Base-by-base conservation (phyloP, 371 early-diverging fungal species). In the Saksenaea oblongispora region DNA sequence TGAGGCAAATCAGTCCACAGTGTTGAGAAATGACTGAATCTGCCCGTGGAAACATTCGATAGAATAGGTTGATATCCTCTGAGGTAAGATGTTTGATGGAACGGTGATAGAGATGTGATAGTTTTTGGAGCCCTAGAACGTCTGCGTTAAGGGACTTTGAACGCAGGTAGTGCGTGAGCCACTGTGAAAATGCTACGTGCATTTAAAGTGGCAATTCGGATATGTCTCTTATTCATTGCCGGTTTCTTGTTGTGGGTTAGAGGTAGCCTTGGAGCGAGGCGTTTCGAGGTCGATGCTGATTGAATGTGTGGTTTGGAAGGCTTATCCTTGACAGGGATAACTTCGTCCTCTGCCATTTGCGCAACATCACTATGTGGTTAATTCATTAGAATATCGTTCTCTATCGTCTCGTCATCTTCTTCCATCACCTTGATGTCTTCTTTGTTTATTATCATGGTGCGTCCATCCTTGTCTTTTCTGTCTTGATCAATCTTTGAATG, bases 1-100 rank as follows among this genome's bases (percentile, higher is more conserved):
- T 63, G 11, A 68, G 37, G 11, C 60, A 68, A 9, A 47, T 58
- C 22, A 39, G 13, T 4, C 41, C 58, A 24, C 58, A 58, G 28
- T 58, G 58, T 3, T 39, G 37, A 8, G 58, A 18, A 26, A 58
- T 18, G n/a, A 58, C 1, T 4, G 28, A 10, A n/a, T 37, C 24
- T 15, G 15, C 22, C 4, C 24, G 18, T 0, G 41, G 37, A 58
- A 58, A 58, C 10, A 24, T 58, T 1, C 27, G 28, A 41, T 58
- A 5, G 7, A 58, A 35, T 9, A 5, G 41, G 5, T 11, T 47
- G 42, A 44, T 65, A 26, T 35, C 44, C 11, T 35, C 63, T 0
- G 57, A 56, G 34, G 14, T 41, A 47, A 47, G 47, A 22, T 47
- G n/a, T 47, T 15, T n/a, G 4, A 18, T 18, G 5, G 47, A 47